Evolutionary conservation across 805 yeast species (phyloP).

Genomic region (Cyberlindnera xishuangbannaensis): DNA sequence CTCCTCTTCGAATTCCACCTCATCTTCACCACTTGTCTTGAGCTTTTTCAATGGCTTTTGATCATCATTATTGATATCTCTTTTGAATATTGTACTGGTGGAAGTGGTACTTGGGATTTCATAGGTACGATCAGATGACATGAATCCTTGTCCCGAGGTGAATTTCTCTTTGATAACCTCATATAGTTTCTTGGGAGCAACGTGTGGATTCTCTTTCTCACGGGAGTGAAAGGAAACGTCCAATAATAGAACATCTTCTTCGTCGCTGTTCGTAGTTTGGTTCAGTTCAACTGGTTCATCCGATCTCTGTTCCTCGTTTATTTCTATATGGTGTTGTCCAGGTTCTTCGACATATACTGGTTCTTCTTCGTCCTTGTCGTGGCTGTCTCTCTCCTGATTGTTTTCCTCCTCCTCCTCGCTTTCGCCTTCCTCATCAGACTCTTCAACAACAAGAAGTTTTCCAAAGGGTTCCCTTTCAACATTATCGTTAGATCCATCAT

Average conservation of each 20-base stretch:
- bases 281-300: no score
- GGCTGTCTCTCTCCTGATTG: slow-evolving; percentile 20
- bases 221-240: slow-evolving; percentile 6
- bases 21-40: slow-evolving; percentile 8
- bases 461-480: slow-evolving; percentile 27
- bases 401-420: slow-evolving; percentile 20
- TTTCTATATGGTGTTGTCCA: no score
- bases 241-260: slow-evolving; percentile 21
- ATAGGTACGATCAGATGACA: slow-evolving; percentile 20
- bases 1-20: slow-evolving; percentile 20
- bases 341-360: slow-evolving; percentile 7
- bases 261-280: slow-evolving; percentile 24
- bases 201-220: slow-evolving; percentile 5
- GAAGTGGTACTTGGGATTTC: slow-evolving; percentile 20
- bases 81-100: no score
- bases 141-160: slow-evolving; percentile 8
- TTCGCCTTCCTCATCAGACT: slow-evolving; percentile 19
- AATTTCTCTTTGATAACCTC: slow-evolving; percentile 21
- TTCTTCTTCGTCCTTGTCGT: slow-evolving; percentile 21
- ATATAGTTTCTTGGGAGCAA: slow-evolving; percentile 22
- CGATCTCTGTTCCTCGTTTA: slow-evolving; percentile 2
- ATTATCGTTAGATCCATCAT: slow-evolving; percentile 9
- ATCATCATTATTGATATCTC: slow-evolving; percentile 5
- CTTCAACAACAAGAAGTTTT: slow-evolving; percentile 24
- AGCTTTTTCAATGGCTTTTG: neutral